Conservation (phyloP, 176 grass and related monocot species). For the Bothriochloa decipiens region DNA sequence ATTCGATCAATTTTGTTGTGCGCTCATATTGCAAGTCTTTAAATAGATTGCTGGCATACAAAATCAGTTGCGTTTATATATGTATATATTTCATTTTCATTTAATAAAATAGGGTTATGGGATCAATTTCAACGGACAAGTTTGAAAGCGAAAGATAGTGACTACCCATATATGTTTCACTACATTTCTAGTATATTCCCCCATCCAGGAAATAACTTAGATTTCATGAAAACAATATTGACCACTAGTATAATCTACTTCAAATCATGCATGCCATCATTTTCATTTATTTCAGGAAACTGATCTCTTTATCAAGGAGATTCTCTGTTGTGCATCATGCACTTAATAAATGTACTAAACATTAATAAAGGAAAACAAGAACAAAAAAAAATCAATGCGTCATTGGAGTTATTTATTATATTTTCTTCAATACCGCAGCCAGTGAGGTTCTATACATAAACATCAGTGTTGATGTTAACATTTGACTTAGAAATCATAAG, state of each 20-base stretch:
- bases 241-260: background rate
- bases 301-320: background rate
- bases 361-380: background rate
- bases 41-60: too few relatives aligned
- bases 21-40: too few relatives aligned
- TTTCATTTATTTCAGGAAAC: background rate
- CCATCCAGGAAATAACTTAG: background rate
- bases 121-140: background rate
- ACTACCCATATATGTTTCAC: background rate
- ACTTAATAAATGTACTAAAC: background rate
- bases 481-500: background rate
- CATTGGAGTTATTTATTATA: background rate
- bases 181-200: background rate
- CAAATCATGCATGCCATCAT: background rate
- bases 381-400: background rate
- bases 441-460: background rate
- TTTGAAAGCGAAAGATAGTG: constrained; percentile 1
- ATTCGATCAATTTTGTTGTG: too few relatives aligned
- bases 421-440: background rate
- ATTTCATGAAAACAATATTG: background rate
- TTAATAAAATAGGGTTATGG: background rate
- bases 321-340: background rate
- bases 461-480: background rate
- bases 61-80: background rate
- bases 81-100: background rate